Conservation (phyloP, 129 eudicot genomes). For the Saposhnikovia divaricata region DNA sequence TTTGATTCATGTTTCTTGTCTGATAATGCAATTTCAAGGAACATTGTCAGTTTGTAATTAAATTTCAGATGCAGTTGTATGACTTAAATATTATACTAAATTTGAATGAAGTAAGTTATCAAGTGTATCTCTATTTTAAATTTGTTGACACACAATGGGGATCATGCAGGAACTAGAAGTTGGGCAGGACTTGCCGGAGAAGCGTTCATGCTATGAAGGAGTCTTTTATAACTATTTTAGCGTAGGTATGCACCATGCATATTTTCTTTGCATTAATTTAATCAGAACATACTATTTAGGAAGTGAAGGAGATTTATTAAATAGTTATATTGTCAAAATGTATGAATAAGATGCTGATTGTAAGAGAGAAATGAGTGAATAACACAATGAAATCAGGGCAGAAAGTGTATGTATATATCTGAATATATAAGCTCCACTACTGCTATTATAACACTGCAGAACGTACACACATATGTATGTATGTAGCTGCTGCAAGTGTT, state of each 20-base stretch:
- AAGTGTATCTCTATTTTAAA: neutral
- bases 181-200: constrained; percentile 61
- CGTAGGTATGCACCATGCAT: constrained; percentile 47
- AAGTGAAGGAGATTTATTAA: neutral
- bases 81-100: neutral
- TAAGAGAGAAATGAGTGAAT: too few species aligned
- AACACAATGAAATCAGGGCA: too few species aligned
- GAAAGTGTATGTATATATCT: too few species aligned
- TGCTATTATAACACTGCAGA: too few species aligned
- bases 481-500: too few species aligned
- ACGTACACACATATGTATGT: too few species aligned
- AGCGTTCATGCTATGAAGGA: constrained; percentile 68
- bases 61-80: neutral
- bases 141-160: neutral
- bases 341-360: too few species aligned
- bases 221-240: constrained; percentile 92
- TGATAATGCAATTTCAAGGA: neutral
- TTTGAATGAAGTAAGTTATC: neutral
- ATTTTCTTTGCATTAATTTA: neutral
- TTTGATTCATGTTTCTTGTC: neutral
- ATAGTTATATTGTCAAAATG: too few species aligned
- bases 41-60: neutral
- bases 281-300: neutral
- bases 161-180: constrained; percentile 49
- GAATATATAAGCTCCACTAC: too few species aligned